Base-by-base conservation (phyloP, 495 filamentous ascomycete species). In the Pseudotulostoma volvatum region DNA sequence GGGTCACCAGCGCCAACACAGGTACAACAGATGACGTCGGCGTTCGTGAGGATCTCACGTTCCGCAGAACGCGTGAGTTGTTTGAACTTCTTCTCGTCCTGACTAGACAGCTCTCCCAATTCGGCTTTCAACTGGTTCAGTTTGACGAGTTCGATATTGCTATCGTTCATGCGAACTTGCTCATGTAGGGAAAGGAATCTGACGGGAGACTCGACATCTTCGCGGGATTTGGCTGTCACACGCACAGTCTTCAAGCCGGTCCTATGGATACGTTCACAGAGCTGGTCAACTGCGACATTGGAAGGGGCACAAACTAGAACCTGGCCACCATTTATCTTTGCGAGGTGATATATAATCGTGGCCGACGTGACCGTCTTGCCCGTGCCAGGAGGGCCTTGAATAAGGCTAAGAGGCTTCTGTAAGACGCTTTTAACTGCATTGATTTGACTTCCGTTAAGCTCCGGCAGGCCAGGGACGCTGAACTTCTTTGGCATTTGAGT, bases 281-380 rank as follows among this genome's bases (percentile, higher is more conserved):
- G 79, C 55, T 99, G 90, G 51, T 99, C 90, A 32, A 99, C 90
- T 13, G 90, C 90, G 46, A 99, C 90, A 66, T 99, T 99, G 31
- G 90, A 99, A 1, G 90, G 90, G 21, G 90, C 90, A 51, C 90
- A 99, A 20, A 99, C 90, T 31, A 99, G 67, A 16, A 96, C 86
- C 49, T 93, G 92, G 34, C 87, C 87, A 38, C 81, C 84, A 47
- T 86, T 95, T 60, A 92, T 79, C 61, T 93, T 99, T 44, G 84
- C 79, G 42, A 99, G 72, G 53, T 99, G 90, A 49, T 95, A 93
- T 54, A 99, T 96, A 47, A 99, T 92, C 0, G 90, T 99, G 15
- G 92, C 90, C 15, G 92, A 96, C n/a, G 90, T 99, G 36, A 99
- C 90, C 0, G 90, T 99, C 66, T 99, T 99, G 49, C 90, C 90